Base-by-base conservation (phyloP, 1,139 yeast genomes). In the Suhomyces chickasaworum region DNA sequence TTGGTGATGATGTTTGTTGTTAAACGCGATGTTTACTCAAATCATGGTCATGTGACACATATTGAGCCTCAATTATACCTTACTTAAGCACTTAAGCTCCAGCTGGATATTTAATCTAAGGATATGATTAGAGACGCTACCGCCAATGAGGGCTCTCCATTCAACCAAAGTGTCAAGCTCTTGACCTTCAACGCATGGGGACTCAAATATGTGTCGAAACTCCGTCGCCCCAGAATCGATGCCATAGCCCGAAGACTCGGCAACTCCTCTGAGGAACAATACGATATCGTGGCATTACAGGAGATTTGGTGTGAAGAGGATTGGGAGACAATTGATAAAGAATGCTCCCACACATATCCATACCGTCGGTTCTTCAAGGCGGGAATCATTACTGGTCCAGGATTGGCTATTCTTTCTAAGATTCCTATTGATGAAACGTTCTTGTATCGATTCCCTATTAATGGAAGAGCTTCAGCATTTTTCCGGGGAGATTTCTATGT, bases 401-500 rank as follows among this genome's bases (percentile, higher is more conserved):
- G 99, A 0, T 73, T 93, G 44, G 96, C 90, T 0, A 73, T 93
- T 4, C 65, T 95, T 41, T 88, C 97, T 8, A 84, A 87, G 56
- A 80, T 88, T 55, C 97, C 97, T 3, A 89, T 93, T 29, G 83
- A 78, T 42, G 81, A 84, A 25, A 82, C 96, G 0, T 87, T 86
- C 59, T 67, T 93, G 41, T 86, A 87, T 60, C 70, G 96, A 37
- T 93, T 89, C 61, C 96, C 97, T 0, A 80, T 93, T 50, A 93
- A 91, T 65, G 99, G 99, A 1, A 75, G 97, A 42, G 96, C 98
- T 1, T 83, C 91, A 32, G 99, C 99, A 0, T 85, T 95, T 52
- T 86, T 81, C 69, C 71, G 98, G 49, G 99, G 99, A 23, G 99
- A 93, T 64, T 93, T 97, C 96, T 89, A 80, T 55, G 99, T 95